phyloP scores from a whole-genome alignment of 805 yeast species.

The Osmozyma mogii region DNA sequence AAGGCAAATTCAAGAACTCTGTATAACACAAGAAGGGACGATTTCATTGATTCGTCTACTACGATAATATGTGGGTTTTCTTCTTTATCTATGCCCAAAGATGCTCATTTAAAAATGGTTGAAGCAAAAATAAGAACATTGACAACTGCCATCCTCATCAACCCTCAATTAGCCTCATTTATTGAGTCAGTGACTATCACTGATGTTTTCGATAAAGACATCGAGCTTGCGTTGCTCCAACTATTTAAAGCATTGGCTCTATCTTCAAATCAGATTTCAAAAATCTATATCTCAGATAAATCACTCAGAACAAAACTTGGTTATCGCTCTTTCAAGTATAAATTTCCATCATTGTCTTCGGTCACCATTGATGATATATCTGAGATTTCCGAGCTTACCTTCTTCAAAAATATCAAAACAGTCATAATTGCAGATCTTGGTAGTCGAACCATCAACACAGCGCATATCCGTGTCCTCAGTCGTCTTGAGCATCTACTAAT shows the following conservation, averaged over 20 bases:
- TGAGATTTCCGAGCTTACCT: no score
- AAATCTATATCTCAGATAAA: no score
- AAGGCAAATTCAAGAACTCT: conserved; percentile 3
- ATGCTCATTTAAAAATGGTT: conserved; percentile 18
- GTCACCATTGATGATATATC: background rate
- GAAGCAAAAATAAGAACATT: conserved; percentile 35
- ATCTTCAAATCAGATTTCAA: no score
- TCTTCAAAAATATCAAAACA: no score
- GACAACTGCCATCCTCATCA: conserved; percentile 25
- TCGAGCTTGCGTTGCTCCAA: no score
- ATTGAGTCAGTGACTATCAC: no score
- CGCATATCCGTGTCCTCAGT: conserved; percentile 4
- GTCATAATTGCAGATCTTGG: no score
- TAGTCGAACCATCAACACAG: conserved; percentile 1
- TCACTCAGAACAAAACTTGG: no score
- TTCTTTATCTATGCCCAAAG: conserved; percentile 8
- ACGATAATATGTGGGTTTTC: conserved; percentile 21
- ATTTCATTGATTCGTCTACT: conserved; percentile 15
- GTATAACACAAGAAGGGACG: conserved; percentile 9
- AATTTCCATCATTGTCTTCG: no score
- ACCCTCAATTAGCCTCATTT: conserved; percentile 28
- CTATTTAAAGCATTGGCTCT: no score
- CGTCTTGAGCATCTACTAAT: conserved; percentile 5
- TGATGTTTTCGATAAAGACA: no score
- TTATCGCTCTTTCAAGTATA: no score